Percentiles rank a stretch among this genome's conserved stretches.
Evolutionary conservation across 2,329 filamentous ascomycete genomes (phyloP).

Genomic region (Venturia asperata): DNA sequence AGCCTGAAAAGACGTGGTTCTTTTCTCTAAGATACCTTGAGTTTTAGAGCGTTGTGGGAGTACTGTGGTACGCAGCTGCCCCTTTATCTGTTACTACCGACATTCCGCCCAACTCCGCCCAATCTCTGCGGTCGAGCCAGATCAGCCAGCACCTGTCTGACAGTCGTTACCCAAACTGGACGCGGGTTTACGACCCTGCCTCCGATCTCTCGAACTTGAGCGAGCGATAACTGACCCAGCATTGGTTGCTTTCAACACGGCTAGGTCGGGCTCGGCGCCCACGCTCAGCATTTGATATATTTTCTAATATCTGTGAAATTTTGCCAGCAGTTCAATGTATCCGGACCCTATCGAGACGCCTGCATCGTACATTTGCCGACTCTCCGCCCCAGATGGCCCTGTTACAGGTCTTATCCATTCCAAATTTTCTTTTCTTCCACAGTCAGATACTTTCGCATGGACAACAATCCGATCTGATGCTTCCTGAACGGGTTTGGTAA

Average conservation of each 20-base stretch:
- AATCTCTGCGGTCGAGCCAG: not conserved
- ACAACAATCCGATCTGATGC: not conserved
- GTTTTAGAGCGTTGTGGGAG: not conserved
- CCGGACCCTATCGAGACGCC: not conserved
- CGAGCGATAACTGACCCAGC: not conserved
- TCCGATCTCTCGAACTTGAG: not conserved
- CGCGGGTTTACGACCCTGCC: not conserved
- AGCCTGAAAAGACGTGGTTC: not conserved
- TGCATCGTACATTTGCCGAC: not conserved
- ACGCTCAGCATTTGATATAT: not conserved
- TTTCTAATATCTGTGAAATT: conserved; percentile 8
- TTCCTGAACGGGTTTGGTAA: not conserved
- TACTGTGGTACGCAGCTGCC: not conserved
- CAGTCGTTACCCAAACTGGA: not conserved
- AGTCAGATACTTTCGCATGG: not conserved
- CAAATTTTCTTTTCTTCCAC: not conserved
- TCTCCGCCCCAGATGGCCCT: not conserved
- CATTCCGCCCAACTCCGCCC: not conserved
- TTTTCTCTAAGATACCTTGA: not conserved
- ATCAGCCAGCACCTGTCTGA: not conserved
- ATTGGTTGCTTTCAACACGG: not conserved
- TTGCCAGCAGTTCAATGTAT: not conserved
- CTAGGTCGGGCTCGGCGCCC: not conserved
- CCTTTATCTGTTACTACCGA: not conserved
- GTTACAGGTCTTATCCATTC: not conserved